Conservation (phyloP, 192 early-diverging fungal species). For the Coemansia furcata region DNA sequence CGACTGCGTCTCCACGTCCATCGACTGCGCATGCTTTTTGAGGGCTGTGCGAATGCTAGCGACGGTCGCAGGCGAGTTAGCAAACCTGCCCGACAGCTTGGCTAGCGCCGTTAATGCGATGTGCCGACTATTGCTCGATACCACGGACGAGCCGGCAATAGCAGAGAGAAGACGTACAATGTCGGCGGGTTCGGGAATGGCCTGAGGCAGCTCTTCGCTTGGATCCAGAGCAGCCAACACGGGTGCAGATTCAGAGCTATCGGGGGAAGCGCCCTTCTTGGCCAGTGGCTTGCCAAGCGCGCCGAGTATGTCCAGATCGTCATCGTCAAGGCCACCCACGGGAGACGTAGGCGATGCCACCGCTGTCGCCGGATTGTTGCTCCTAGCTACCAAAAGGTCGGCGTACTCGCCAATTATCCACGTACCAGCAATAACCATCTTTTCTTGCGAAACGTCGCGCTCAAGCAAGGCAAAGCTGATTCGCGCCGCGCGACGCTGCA, state of each 20-base stretch:
- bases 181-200: slow-evolving; percentile 60
- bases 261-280: neutral
- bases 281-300: slow-evolving; percentile 32
- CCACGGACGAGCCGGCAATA: slow-evolving; percentile 78
- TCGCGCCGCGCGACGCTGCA: slow-evolving; percentile 90
- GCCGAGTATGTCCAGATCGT: slow-evolving; percentile 45
- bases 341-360: neutral
- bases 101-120: slow-evolving; percentile 84
- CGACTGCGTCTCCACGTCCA: slow-evolving; percentile 91
- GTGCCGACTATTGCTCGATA: slow-evolving; percentile 74
- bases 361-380: neutral
- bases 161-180: slow-evolving; percentile 72
- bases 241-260: neutral
- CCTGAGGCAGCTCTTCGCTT: slow-evolving; percentile 33
- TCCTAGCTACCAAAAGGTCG: slow-evolving; percentile 69
- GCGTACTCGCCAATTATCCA: slow-evolving; percentile 99
- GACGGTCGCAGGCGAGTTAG: slow-evolving; percentile 24
- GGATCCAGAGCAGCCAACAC: slow-evolving; percentile 10
- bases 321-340: slow-evolving; percentile 27
- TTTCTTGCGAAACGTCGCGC: slow-evolving; percentile 74
- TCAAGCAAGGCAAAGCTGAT: slow-evolving; percentile 83
- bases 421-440: slow-evolving; percentile 80
- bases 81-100: slow-evolving; percentile 85
- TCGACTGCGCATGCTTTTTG: slow-evolving; percentile 61
- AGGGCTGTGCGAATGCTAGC: slow-evolving; percentile 61